phyloP scores from a whole-genome alignment of 805 yeast species.

The Candida parachauliodes region DNA sequence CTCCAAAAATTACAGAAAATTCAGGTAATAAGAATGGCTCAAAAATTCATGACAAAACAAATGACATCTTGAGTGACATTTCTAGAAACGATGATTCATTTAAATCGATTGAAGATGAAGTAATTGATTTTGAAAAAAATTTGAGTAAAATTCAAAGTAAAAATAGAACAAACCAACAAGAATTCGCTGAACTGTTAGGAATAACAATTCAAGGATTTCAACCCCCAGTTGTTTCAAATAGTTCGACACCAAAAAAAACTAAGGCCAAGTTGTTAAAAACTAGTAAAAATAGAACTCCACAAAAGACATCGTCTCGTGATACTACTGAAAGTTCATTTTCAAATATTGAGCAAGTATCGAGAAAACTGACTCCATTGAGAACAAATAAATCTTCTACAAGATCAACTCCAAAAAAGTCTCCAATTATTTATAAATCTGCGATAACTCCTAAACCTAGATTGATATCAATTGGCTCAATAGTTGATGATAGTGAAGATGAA shows the following conservation, averaged over 20 bases:
- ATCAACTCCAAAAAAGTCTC: slow-evolving; percentile 3
- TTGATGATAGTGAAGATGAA: slow-evolving; percentile 4
- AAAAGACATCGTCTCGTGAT: not conserved
- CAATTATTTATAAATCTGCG: slow-evolving; percentile 4
- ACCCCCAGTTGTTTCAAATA: slow-evolving; percentile 6
- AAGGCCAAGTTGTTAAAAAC: not conserved
- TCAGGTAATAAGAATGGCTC: not conserved
- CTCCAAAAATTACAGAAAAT: slow-evolving; percentile 1
- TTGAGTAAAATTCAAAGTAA: slow-evolving; percentile 15
- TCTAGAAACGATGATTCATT: slow-evolving; percentile 3
- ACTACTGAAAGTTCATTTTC: not conserved
- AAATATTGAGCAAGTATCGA: not conserved
- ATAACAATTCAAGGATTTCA: slow-evolving; percentile 18
- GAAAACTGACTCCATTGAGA: not conserved
- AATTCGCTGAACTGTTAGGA: slow-evolving; percentile 35
- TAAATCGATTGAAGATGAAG: slow-evolving; percentile 21
- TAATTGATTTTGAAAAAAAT: slow-evolving; percentile 20
- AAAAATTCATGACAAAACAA: not conserved
- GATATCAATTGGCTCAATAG: slow-evolving; percentile 3
- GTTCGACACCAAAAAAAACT: slow-evolving; percentile 13
- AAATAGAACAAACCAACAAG: slow-evolving; percentile 8
- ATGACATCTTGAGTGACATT: not conserved
- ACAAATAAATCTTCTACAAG: not conserved
- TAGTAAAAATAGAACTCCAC: not conserved
- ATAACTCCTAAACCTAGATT: slow-evolving; percentile 18